phyloP scores from a whole-genome alignment of 2,329 filamentous ascomycete genomes.

The Apiospora hydei region DNA sequence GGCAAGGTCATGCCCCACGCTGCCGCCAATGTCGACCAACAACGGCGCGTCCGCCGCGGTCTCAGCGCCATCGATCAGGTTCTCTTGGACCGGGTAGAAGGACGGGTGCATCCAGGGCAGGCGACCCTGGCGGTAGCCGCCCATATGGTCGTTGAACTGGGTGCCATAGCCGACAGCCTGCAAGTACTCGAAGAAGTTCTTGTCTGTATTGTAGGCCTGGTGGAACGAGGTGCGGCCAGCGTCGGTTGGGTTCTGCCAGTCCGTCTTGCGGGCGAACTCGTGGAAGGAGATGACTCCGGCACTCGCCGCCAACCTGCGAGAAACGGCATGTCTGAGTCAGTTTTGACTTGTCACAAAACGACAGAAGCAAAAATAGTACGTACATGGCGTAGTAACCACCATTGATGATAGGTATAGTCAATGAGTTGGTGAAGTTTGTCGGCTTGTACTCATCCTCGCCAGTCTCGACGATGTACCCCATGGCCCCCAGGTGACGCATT shows the following conservation, averaged over 20 bases:
- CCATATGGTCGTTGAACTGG: constrained; percentile 49
- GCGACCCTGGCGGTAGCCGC: constrained; percentile 41
- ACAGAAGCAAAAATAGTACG: neutral
- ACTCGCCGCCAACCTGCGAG: constrained; percentile 21
- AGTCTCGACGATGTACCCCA: constrained; percentile 31
- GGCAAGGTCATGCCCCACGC: constrained; percentile 29
- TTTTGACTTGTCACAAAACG: neutral
- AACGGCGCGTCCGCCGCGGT: constrained; percentile 22
- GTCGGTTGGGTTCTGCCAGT: constrained; percentile 27
- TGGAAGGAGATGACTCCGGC: constrained; percentile 17
- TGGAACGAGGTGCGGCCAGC: constrained; percentile 29
- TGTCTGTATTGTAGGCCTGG: constrained; percentile 43
- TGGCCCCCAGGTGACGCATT: constrained; percentile 31
- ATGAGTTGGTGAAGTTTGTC: constrained; percentile 28
- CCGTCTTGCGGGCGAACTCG: constrained; percentile 27
- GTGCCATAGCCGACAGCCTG: constrained; percentile 39
- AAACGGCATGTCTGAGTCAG: constrained; percentile 13
- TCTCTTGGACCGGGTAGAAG: constrained; percentile 43
- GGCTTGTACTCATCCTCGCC: constrained; percentile 29
- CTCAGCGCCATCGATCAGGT: constrained; percentile 32
- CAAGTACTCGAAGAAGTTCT: constrained; percentile 45
- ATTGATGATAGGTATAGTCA: constrained; percentile 1
- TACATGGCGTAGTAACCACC: constrained; percentile 17
- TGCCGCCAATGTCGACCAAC: constrained; percentile 32
- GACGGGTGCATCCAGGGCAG: constrained; percentile 37